phyloP scores from a whole-genome alignment of 73 alveolate species.

The Uronychia setigera region DNA sequence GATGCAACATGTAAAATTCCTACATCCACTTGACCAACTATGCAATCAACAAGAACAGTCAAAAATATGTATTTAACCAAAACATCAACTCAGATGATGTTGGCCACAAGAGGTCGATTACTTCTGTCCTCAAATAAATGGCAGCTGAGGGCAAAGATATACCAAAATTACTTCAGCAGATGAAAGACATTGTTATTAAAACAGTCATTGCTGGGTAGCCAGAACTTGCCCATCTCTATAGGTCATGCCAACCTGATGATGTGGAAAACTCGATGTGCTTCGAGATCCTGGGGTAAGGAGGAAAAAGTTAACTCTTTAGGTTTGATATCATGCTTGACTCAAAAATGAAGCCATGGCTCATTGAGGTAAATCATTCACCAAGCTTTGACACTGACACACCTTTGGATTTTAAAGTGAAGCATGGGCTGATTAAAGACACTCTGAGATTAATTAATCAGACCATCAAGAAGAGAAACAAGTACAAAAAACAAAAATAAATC shows the following conservation, averaged over 20 bases:
- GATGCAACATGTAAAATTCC: conserved; percentile 51
- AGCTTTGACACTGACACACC: conserved; percentile 49
- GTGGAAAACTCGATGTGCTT: conserved; percentile 60
- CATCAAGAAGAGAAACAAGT: conserved; percentile 39
- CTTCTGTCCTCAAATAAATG: conserved; percentile 28
- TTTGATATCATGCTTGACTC: conserved; percentile 62
- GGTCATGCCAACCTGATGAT: conserved; percentile 51
- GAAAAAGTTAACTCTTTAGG: conserved; percentile 57
- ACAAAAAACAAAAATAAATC: conserved; percentile 25
- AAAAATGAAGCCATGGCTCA: conserved; percentile 62
- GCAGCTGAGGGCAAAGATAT: conserved; percentile 6
- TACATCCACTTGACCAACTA: conserved; percentile 45
- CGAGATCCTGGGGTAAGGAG: conserved; percentile 51
- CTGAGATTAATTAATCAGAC: conserved; percentile 40
- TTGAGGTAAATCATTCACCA: conserved; percentile 68
- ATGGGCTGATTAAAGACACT: conserved; percentile 46
- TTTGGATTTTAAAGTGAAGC: conserved; percentile 50
- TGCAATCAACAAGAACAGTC: conserved; percentile 34
- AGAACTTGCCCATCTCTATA: conserved; percentile 11
- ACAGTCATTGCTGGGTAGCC: conserved; percentile 8
- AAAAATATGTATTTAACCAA: conserved; percentile 24
- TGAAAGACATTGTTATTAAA: conserved; percentile 24
- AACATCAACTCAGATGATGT: conserved; percentile 44
- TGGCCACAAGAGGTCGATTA: conserved; percentile 70
- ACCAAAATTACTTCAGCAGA: background rate